A percentile compares a stretch with the other conserved stretches of the same genome.
These are phyloP conservation scores for Arthromyces matolae DNA, from an alignment of 768 basidiomycete genomes.

Conservation along the genomic window DNA sequence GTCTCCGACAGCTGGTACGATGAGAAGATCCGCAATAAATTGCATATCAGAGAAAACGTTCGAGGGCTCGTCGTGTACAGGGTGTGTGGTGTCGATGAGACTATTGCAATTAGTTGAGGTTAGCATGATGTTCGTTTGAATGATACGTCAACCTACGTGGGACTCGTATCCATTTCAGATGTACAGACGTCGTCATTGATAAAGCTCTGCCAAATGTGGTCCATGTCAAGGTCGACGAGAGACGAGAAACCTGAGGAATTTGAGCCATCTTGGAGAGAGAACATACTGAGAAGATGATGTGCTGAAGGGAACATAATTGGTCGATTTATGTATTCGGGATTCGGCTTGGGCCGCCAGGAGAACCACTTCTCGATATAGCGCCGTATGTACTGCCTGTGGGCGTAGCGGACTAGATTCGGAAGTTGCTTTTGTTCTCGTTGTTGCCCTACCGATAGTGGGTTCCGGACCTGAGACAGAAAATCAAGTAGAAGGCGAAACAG, in stretches of 20 bases:
- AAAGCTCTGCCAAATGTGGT: slow-evolving; percentile 9
- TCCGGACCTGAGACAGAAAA: no score
- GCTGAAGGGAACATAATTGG: background rate
- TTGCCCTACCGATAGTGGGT: background rate
- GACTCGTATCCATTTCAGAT: background rate
- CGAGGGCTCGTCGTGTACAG: no score
- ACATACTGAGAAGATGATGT: background rate
- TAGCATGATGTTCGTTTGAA: background rate
- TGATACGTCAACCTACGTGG: slow-evolving; percentile 1
- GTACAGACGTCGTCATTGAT: slow-evolving; percentile 8
- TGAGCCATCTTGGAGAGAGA: background rate
- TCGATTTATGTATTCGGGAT: background rate
- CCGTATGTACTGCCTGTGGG: slow-evolving; percentile 4
- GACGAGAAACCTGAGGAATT: background rate
- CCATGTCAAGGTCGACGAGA: background rate
- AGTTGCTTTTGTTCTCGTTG: slow-evolving; percentile 6
- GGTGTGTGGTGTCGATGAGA: no score
- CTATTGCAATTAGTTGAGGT: no score
- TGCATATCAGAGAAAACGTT: no score
- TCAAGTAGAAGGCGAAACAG: no score
- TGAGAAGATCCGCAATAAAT: no score
- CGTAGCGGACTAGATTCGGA: background rate
- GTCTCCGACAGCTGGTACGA: no score
- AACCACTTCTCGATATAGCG: background rate
- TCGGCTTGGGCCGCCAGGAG: background rate